These are phyloP conservation scores for Bremia lactucae DNA, from an alignment of 352 stramenopile genomes.

Conservation along the genomic window DNA sequence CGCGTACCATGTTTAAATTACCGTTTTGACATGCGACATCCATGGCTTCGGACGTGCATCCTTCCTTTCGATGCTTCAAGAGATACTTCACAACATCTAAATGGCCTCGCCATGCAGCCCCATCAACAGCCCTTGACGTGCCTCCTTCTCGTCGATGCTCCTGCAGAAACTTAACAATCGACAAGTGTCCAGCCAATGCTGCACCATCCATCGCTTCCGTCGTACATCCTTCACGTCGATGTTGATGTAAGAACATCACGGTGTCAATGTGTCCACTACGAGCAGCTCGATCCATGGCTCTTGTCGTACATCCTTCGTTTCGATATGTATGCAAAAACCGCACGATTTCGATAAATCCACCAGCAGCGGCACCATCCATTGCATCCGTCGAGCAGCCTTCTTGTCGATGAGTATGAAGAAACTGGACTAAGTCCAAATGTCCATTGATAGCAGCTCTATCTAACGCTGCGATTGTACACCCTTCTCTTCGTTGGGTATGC, in stretches of 20 bases:
- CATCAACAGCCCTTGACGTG: conserved; percentile 22
- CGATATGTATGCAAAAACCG: conserved; percentile 23
- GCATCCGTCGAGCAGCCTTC: conserved; percentile 23
- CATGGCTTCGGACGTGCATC: conserved; percentile 24
- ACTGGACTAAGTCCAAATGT: conserved; percentile 16
- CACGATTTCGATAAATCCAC: conserved; percentile 21
- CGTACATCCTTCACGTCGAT: conserved; percentile 24
- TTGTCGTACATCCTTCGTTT: conserved; percentile 20
- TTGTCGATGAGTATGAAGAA: conserved; percentile 15
- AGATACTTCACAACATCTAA: conserved; percentile 27
- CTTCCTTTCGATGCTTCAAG: conserved; percentile 15
- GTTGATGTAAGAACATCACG: conserved; percentile 18
- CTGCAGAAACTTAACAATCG: conserved; percentile 27
- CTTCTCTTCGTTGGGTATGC: conserved; percentile 7
- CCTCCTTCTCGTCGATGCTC: conserved; percentile 20
- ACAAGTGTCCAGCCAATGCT: conserved; percentile 20
- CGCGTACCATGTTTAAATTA: conserved; percentile 15
- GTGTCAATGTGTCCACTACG: conserved; percentile 18
- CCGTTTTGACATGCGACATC: conserved; percentile 24
- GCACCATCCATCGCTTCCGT: conserved; percentile 29
- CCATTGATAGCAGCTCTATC: conserved; percentile 18
- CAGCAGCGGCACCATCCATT: conserved; percentile 25
- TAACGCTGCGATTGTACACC: conserved; percentile 25
- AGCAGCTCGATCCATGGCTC: conserved; percentile 27
- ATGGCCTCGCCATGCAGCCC: conserved; percentile 22